Conservation (phyloP, 805 yeast genomes). For the Metschnikowia orientalis region DNA sequence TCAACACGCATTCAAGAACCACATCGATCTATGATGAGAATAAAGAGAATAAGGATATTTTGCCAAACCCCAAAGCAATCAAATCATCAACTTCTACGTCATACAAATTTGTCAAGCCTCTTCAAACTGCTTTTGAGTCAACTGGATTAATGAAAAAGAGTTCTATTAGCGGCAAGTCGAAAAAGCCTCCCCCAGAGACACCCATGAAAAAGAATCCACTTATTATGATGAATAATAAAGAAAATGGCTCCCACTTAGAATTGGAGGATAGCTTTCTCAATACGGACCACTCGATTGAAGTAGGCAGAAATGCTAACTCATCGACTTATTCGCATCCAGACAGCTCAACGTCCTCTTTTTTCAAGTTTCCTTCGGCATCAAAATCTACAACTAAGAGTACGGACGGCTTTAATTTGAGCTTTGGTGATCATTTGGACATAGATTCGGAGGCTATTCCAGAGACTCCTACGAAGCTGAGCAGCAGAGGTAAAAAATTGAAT, state of each 20-base stretch:
- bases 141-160: slow-evolving; percentile 63
- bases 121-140: slow-evolving; percentile 78
- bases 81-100: slow-evolving; percentile 21
- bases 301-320: slow-evolving; percentile 30
- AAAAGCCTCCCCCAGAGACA: slow-evolving; percentile 40
- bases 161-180: slow-evolving; percentile 19
- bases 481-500: slow-evolving; percentile 13
- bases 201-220: slow-evolving; percentile 42
- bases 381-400: slow-evolving; percentile 17
- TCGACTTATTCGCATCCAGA: slow-evolving; percentile 21
- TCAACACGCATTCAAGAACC: slow-evolving; percentile 1
- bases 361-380: slow-evolving; percentile 24
- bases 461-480: slow-evolving; percentile 34
- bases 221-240: slow-evolving; percentile 26
- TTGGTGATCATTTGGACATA: slow-evolving; percentile 13
- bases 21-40: slow-evolving; percentile 22
- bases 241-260: slow-evolving; percentile 10
- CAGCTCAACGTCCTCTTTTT: slow-evolving; percentile 32
- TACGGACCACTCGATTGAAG: slow-evolving; percentile 30
- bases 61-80: background rate
- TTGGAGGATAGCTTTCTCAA: slow-evolving; percentile 13
- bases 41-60: slow-evolving; percentile 29
- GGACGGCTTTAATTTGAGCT: slow-evolving; percentile 20
- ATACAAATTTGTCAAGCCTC: slow-evolving; percentile 72
- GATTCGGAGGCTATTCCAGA: slow-evolving; percentile 25